Evolutionary conservation across 2,329 filamentous ascomycete genomes (phyloP).

Genomic region (Aspergillus caelatus): DNA sequence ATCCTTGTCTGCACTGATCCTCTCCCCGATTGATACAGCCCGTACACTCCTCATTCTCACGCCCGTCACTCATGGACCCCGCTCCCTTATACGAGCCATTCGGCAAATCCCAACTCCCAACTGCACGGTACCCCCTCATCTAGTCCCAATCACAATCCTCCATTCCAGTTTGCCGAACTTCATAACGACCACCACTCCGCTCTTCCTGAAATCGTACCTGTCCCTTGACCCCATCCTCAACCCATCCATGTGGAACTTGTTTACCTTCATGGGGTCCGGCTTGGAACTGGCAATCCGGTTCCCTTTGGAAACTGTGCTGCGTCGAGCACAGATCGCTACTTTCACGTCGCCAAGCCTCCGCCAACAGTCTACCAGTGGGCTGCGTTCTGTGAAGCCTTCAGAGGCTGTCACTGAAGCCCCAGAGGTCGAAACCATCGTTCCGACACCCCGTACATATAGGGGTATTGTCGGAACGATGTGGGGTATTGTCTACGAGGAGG

Average conservation of each 20-base stretch:
- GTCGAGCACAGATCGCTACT: constrained; percentile 81
- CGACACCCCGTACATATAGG: constrained; percentile 72
- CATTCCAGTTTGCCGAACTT: constrained; percentile 83
- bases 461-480: constrained; percentile 94
- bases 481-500: constrained; percentile 82
- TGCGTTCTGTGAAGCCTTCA: constrained; percentile 16
- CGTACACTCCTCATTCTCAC: constrained; percentile 86
- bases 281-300: constrained; percentile 83
- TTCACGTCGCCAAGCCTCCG: constrained; percentile 59
- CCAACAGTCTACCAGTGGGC: constrained; percentile 32
- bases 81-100: constrained; percentile 77
- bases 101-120: constrained; percentile 72
- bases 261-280: constrained; percentile 78
- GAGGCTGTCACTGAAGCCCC: constrained; percentile 17
- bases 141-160: constrained; percentile 82
- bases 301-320: constrained; percentile 87
- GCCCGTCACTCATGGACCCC: constrained; percentile 71
- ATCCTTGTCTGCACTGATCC: constrained; percentile 72
- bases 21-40: constrained; percentile 87
- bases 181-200: constrained; percentile 78
- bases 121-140: constrained; percentile 68
- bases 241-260: constrained; percentile 78
- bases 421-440: constrained; percentile 72
- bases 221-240: constrained; percentile 79
- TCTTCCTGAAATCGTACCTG: constrained; percentile 83